These are phyloP conservation scores for Cenchrus americanus DNA, from an alignment of 176 grass and related monocot genomes.

Conservation along the genomic window DNA sequence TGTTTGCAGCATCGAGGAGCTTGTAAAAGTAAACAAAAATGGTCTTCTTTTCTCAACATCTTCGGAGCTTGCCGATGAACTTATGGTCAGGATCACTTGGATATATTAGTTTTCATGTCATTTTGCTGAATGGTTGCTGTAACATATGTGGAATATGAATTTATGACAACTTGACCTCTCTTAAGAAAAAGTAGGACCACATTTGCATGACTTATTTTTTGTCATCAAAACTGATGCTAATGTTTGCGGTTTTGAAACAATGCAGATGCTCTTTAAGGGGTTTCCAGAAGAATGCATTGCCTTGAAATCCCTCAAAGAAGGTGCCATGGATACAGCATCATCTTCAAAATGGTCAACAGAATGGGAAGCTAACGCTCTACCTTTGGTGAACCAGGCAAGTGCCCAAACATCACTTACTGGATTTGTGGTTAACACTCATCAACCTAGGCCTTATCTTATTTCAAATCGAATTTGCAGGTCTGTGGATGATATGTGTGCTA, in stretches of 20 bases:
- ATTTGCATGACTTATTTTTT: background rate
- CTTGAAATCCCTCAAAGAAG: constrained; percentile 71
- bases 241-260: constrained; percentile 1
- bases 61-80: constrained; percentile 96
- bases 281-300: constrained; percentile 71
- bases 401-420: background rate
- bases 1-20: constrained; percentile 82
- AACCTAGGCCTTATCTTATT: constrained; percentile 18
- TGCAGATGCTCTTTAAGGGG: constrained; percentile 92
- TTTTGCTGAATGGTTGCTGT: constrained; percentile 23
- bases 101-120: constrained; percentile 9
- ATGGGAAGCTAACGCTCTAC: constrained; percentile 73
- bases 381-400: constrained; percentile 68
- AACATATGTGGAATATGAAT: background rate
- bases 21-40: constrained; percentile 83
- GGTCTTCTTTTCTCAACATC: constrained; percentile 93
- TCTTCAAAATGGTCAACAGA: constrained; percentile 74
- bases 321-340: constrained; percentile 62
- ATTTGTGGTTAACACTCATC: background rate
- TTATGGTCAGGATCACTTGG: constrained; percentile 61
- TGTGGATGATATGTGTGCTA: constrained; percentile 8
- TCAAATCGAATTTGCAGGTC: constrained; percentile 30
- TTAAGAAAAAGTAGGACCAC: constrained; percentile 1
- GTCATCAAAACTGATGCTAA: constrained; percentile 17
- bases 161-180: background rate